Evolutionary conservation across 495 filamentous ascomycete species (phyloP).

Genomic region (Tuber microsphaerosporum): DNA sequence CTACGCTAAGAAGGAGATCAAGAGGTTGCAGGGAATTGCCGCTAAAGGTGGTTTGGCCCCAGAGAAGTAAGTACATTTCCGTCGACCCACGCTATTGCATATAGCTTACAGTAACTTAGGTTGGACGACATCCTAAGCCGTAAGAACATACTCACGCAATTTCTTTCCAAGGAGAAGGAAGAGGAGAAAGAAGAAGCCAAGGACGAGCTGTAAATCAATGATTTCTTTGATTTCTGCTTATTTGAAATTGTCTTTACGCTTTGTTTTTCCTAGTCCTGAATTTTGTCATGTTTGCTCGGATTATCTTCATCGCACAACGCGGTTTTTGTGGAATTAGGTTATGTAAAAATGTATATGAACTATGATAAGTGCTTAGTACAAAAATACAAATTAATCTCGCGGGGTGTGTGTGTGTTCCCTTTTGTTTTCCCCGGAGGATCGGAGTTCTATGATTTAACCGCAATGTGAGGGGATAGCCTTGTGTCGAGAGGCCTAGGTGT

Average conservation of each 20-base stretch:
- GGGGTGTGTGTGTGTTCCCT: no score
- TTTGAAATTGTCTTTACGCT: constrained; percentile 7
- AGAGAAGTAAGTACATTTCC: constrained; percentile 51
- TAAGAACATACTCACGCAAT: constrained; percentile 80
- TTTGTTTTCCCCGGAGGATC: not conserved
- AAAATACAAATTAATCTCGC: not conserved
- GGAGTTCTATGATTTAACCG: not conserved
- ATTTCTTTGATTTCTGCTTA: constrained; percentile 7
- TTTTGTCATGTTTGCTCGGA: not conserved
- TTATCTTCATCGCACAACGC: not conserved
- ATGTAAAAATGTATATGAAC: not conserved
- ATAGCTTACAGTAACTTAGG: constrained; percentile 37
- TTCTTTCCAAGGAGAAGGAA: constrained; percentile 48
- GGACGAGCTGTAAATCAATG: constrained; percentile 26
- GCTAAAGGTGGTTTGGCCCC: constrained; percentile 78
- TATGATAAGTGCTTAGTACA: not conserved
- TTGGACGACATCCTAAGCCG: constrained; percentile 78
- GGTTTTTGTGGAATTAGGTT: not conserved
- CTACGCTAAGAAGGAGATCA: constrained; percentile 80
- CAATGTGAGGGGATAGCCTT: not conserved
- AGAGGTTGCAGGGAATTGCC: constrained; percentile 68
- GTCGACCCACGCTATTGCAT: not conserved
- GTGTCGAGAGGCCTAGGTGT: not conserved
- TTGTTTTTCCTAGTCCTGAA: not conserved
- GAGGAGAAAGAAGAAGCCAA: constrained; percentile 35